Evolutionary conservation across 805 yeast species (phyloP).

Genomic region (Starmerella khaoyaiensis): DNA sequence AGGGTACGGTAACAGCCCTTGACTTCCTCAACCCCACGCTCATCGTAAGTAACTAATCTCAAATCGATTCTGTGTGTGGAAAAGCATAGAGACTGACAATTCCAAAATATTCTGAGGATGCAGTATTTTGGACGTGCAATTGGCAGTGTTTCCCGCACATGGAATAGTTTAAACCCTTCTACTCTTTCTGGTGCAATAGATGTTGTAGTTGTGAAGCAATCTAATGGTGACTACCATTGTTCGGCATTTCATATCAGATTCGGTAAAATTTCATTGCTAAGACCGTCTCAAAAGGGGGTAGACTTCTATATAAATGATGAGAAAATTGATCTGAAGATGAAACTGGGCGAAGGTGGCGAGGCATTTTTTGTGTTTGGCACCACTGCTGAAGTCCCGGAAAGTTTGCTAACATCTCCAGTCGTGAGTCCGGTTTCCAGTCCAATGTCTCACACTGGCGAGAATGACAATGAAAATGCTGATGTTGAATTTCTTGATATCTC

Average conservation of each 20-base stretch:
- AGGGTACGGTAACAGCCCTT: no score
- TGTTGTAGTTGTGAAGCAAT: slow-evolving; percentile 85
- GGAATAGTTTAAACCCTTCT: slow-evolving; percentile 95
- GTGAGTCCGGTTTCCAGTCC: slow-evolving; percentile 50
- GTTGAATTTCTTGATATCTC: slow-evolving; percentile 21
- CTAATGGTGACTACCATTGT: slow-evolving; percentile 65
- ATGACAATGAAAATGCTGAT: slow-evolving; percentile 18
- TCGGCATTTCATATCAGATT: slow-evolving; percentile 95
- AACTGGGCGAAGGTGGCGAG: slow-evolving; percentile 93
- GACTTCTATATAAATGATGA: slow-evolving; percentile 76
- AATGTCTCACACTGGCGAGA: slow-evolving; percentile 10
- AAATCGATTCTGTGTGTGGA: no score
- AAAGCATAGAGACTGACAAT: no score
- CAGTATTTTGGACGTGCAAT: slow-evolving; percentile 95
- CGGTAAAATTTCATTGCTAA: slow-evolving; percentile 81
- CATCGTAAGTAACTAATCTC: no score
- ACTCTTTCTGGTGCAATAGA: slow-evolving; percentile 96
- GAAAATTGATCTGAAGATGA: slow-evolving; percentile 80
- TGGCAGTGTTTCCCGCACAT: slow-evolving; percentile 87
- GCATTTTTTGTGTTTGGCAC: slow-evolving; percentile 95
- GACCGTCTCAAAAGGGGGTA: slow-evolving; percentile 92
- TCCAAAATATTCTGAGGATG: slow-evolving; percentile 41
- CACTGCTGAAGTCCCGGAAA: slow-evolving; percentile 53
- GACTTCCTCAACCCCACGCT: no score
- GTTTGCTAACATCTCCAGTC: slow-evolving; percentile 77